Base-by-base conservation (phyloP, 1,284 basidiomycete species). In the Leccinum variabile region DNA sequence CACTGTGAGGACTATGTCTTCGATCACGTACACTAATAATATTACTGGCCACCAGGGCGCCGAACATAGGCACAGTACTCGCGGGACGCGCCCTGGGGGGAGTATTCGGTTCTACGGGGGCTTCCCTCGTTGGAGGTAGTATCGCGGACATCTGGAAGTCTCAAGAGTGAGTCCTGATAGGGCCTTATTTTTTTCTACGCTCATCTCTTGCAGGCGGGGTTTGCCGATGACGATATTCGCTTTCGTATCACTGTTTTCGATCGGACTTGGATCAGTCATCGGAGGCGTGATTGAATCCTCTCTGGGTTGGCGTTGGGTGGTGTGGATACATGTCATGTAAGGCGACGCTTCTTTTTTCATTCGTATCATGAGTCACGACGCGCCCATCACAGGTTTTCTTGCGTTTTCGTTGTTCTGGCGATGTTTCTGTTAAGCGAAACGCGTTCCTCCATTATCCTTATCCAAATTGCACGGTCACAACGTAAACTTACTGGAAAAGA, bases 271-370 rank as follows among this genome's bases (percentile, higher is more conserved):
- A 8, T 81, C 85, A 0, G 76, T 83, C 8, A 78, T 80, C 30
- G 80, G 82, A n/a, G 83, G 82, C 1, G 86, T 82, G 77, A 84
- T 87, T 32, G 83, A 85, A 67, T 78, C 81, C 0, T 71, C 76
- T n/a, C 72, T 88, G 28, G 77, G 79, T 49, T 90, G 88, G 88
- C 75, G 88, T 25, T 89, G 87, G 86, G 85, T 88, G 16, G 82
- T 85, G 69, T 88, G 86, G 84, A 78, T 90, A 28, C 80, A 84
- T 63, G 69, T 81, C 62, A 84, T 82, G 80, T 81, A 58, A 61
- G 80, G 75, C 3, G 53, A 39, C 28, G 0, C 10, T n/a, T 50
- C 54, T 52, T 7, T 4, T 37, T n/a, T 54, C 6, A 25, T 50
- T 25, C 30, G 10, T 16, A 7, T 49, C 3, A 63, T 28, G 46